phyloP scores from a whole-genome alignment of 176 grass and related monocot genomes.

The Carex littledalei region DNA sequence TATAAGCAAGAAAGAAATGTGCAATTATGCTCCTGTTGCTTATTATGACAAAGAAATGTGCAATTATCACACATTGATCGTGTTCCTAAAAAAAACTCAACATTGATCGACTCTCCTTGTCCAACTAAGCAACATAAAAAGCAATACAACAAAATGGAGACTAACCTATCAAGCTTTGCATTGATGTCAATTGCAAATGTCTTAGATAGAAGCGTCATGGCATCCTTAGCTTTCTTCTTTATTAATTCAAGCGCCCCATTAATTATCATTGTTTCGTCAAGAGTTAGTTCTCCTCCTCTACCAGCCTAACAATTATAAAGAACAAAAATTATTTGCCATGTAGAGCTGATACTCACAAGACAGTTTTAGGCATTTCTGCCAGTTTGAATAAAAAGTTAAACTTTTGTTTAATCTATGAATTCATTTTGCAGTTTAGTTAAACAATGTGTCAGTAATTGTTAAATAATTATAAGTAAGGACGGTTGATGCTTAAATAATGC shows the following conservation, averaged over 20 bases:
- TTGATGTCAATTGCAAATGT: slow-evolving; percentile 90
- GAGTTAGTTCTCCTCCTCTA: slow-evolving; percentile 87
- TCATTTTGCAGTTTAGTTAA: not conserved
- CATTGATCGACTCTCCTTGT: not conserved
- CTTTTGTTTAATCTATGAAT: not conserved
- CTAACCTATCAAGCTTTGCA: slow-evolving; percentile 65
- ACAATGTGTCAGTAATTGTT: no score
- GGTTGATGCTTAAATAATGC: no score
- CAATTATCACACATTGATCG: not conserved
- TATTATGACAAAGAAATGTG: not conserved
- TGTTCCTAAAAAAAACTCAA: not conserved
- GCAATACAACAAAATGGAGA: not conserved
- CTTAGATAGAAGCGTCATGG: slow-evolving; percentile 54
- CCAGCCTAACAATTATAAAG: slow-evolving; percentile 44
- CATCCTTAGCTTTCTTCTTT: slow-evolving; percentile 75
- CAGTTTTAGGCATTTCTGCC: not conserved
- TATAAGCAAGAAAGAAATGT: not conserved
- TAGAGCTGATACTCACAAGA: not conserved
- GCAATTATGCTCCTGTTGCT: not conserved
- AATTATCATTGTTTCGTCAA: slow-evolving; percentile 88
- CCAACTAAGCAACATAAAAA: not conserved
- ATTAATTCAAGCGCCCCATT: slow-evolving; percentile 79
- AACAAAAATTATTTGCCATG: not conserved
- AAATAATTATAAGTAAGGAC: no score
- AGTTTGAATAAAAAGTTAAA: not conserved